Percentiles rank a stretch among this genome's conserved stretches.
Evolutionary conservation across 805 yeast species (phyloP).

Genomic region (Wickerhamomyces kurtzmanii): DNA sequence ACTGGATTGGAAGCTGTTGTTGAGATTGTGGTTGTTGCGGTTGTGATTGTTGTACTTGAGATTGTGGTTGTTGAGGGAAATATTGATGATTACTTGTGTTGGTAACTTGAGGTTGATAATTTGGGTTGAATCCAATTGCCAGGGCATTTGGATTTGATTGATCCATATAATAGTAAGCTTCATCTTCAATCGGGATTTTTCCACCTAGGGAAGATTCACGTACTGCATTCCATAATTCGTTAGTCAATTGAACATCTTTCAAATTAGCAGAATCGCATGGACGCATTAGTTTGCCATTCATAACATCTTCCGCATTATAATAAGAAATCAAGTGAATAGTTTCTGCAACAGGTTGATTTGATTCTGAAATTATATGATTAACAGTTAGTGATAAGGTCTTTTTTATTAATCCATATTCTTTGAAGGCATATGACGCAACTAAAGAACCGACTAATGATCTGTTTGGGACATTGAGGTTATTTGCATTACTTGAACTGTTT

Average conservation of each 20-base stretch:
- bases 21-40: slow-evolving; percentile 1
- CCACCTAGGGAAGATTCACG: slow-evolving; percentile 54
- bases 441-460: slow-evolving; percentile 45
- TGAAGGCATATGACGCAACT: slow-evolving; percentile 52
- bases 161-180: slow-evolving; percentile 37
- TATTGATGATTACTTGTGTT: slow-evolving; percentile 6
- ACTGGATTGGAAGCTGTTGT: slow-evolving; percentile 1
- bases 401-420: slow-evolving; percentile 68
- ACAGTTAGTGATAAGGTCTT: slow-evolving; percentile 54
- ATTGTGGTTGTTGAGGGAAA: slow-evolving; percentile 6
- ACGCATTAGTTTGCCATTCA: slow-evolving; percentile 39
- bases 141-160: slow-evolving; percentile 14
- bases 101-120: slow-evolving; percentile 8
- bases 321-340: slow-evolving; percentile 73
- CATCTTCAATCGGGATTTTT: slow-evolving; percentile 35
- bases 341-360: slow-evolving; percentile 19
- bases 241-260: slow-evolving; percentile 35
- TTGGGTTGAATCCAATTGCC: slow-evolving; percentile 11
- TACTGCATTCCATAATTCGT: slow-evolving; percentile 43
- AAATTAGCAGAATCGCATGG: slow-evolving; percentile 48
- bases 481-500: not conserved
- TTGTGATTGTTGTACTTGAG: slow-evolving; percentile 1
- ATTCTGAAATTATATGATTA: slow-evolving; percentile 8
- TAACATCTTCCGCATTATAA: slow-evolving; percentile 68
- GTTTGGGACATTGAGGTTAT: slow-evolving; percentile 12